Conservation (phyloP, 179 eudicot species). For the Beta lomatogona region DNA sequence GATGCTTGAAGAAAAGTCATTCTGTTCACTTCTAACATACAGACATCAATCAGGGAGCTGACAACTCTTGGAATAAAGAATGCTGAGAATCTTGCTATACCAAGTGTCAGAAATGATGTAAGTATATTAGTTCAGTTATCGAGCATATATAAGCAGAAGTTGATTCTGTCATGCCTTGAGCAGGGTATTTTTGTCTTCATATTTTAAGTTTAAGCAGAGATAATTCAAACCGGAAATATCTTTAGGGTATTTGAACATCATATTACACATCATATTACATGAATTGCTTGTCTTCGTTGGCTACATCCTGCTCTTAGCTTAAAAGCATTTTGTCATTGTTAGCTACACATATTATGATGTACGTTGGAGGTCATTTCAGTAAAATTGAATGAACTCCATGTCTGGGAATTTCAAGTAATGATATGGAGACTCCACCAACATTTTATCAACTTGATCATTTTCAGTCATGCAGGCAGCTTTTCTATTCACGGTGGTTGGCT, state of each 20-base stretch:
- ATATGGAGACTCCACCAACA: constrained; percentile 12
- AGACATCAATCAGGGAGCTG: constrained; percentile 89
- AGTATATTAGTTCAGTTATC: constrained; percentile 33
- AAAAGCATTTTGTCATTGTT: not conserved
- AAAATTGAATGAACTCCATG: not conserved
- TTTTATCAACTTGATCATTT: constrained; percentile 59
- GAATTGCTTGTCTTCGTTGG: not conserved
- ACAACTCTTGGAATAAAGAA: constrained; percentile 91
- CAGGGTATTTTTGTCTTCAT: not conserved
- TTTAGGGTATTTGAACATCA: not conserved
- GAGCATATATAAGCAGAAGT: not conserved
- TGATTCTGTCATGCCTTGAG: not conserved
- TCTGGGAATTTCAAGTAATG: not conserved
- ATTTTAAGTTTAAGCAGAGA: not conserved
- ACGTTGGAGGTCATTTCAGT: not conserved
- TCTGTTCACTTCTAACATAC: constrained; percentile 28
- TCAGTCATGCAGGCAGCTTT: constrained; percentile 99
- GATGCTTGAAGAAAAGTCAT: constrained; percentile 7
- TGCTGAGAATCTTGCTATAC: constrained; percentile 92
- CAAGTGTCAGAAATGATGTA: constrained; percentile 95
- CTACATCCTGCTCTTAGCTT: not conserved
- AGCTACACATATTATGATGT: not conserved
- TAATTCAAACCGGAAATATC: not conserved
- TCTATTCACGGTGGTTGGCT: constrained; percentile 85
- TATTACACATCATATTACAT: not conserved